Evolutionary conservation across 495 filamentous ascomycete genomes (phyloP).

Genomic region (Chaetomium fimeti): DNA sequence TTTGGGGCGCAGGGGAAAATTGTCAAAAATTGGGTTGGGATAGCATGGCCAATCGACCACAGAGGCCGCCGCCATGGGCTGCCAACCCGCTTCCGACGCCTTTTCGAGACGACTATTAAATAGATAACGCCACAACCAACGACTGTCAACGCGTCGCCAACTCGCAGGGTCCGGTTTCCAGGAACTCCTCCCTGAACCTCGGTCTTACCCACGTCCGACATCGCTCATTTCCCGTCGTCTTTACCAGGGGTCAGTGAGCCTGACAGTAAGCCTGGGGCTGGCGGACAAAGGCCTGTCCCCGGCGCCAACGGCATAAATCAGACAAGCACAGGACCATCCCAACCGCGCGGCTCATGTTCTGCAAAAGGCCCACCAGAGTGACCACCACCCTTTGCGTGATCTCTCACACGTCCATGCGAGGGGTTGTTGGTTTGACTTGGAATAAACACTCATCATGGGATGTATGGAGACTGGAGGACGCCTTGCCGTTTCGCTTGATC

Average conservation of each 20-base stretch:
- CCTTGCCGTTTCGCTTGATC: too few relatives aligned
- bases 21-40: background rate
- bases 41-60: background rate
- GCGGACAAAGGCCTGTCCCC: slow-evolving; percentile 5
- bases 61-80: slow-evolving; percentile 7
- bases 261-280: slow-evolving; percentile 17
- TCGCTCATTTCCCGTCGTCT: background rate
- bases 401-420: too few relatives aligned
- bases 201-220: background rate
- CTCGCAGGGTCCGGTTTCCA: background rate
- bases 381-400: too few relatives aligned
- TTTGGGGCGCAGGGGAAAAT: slow-evolving; percentile 2
- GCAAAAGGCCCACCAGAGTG: background rate
- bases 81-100: background rate
- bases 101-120: background rate
- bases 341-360: background rate
- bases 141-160: background rate
- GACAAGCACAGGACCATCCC: too few relatives aligned
- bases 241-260: background rate
- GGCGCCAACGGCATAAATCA: background rate
- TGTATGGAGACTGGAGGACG: too few relatives aligned
- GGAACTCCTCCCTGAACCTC: background rate
- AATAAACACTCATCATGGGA: too few relatives aligned
- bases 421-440: too few relatives aligned
- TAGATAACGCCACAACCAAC: background rate